phyloP scores from a whole-genome alignment of 139 green algal species.

The Spirogloea muscicola region DNA sequence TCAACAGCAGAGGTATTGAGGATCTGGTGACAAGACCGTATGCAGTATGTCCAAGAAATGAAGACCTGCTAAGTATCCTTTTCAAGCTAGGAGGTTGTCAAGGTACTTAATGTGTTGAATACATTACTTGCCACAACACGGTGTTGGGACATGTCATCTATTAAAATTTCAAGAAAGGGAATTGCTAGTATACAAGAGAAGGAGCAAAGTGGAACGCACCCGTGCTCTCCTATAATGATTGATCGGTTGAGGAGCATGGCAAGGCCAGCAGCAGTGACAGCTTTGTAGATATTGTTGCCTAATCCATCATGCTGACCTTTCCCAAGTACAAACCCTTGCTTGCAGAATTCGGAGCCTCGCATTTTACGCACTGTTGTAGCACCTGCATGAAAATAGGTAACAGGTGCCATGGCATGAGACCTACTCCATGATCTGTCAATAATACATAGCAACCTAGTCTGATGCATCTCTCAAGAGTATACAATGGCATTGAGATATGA shows the following conservation, averaged over 20 bases:
- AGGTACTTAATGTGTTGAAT: background rate
- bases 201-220: background rate
- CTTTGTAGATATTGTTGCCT: constrained; percentile 36
- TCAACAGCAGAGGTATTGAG: background rate
- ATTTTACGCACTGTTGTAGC: constrained; percentile 8
- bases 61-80: background rate
- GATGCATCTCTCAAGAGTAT: background rate
- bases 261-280: constrained; percentile 11
- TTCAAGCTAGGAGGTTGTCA: background rate
- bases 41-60: background rate
- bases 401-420: background rate
- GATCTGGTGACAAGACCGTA: background rate
- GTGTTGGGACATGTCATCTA: background rate
- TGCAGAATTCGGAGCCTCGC: constrained; percentile 16
- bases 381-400: background rate
- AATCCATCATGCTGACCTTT: constrained; percentile 22
- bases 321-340: constrained; percentile 13
- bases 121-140: background rate
- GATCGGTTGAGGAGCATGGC: constrained; percentile 27
- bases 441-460: background rate
- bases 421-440: background rate
- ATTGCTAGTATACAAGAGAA: background rate
- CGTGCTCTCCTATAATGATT: constrained; percentile 16
- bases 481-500: background rate
- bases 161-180: background rate